phyloP scores from a whole-genome alignment of 768 basidiomycete species.

The Kwoniella shandongensis region DNA sequence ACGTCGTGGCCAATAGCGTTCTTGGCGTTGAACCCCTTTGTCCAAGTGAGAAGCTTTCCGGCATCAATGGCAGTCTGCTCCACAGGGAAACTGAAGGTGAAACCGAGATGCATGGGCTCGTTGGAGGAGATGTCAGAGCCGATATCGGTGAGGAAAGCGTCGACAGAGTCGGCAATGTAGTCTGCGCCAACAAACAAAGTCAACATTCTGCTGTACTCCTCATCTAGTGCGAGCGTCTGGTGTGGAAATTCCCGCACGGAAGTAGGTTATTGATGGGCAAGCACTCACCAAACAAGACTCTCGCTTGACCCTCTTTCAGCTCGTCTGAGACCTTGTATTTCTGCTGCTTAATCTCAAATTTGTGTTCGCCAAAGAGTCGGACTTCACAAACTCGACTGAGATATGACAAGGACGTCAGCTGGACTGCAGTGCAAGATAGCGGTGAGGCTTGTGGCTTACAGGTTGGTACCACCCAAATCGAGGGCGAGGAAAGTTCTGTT shows the following conservation, averaged over 20 bases:
- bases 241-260: background rate
- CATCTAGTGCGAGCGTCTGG: too few relatives aligned
- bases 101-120: conserved; percentile 66
- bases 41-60: conserved; percentile 82
- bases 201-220: conserved; percentile 1
- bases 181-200: conserved; percentile 59
- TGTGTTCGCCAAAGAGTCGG: conserved; percentile 79
- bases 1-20: conserved; percentile 87
- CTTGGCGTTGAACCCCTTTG: conserved; percentile 90
- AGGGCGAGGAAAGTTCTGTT: conserved; percentile 88
- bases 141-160: conserved; percentile 80
- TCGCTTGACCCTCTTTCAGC: conserved; percentile 89
- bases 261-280: conserved; percentile 6
- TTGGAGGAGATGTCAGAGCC: conserved; percentile 53
- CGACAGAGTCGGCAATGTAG: conserved; percentile 95
- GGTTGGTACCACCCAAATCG: conserved; percentile 95
- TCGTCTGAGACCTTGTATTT: conserved; percentile 95
- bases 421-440: too few relatives aligned
- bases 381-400: conserved; percentile 91
- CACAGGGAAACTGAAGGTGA: conserved; percentile 97
- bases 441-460: conserved; percentile 61
- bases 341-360: conserved; percentile 86
- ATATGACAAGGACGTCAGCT: background rate
- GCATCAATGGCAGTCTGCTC: conserved; percentile 90
- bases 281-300: conserved; percentile 73